phyloP scores from a whole-genome alignment of 306 rosid species.

The apple (Malus domestica) region DNA sequence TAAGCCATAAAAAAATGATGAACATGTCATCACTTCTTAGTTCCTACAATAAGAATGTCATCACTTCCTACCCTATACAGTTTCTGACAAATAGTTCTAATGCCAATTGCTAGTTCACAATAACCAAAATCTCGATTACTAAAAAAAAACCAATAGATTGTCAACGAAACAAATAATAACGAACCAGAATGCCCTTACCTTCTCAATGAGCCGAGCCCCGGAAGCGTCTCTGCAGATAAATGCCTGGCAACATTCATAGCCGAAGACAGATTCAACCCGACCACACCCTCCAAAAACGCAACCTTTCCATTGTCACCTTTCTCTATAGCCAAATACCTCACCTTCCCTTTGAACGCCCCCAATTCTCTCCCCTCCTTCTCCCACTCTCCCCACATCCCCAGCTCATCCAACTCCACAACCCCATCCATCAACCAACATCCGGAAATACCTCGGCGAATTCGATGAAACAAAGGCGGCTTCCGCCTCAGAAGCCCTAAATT shows the following conservation, averaged over 20 bases:
- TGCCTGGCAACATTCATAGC: constrained; percentile 75
- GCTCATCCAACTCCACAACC: constrained; percentile 69
- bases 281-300: constrained; percentile 65
- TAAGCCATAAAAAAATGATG: neutral
- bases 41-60: neutral
- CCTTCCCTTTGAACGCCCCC: constrained; percentile 47
- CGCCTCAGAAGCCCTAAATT: constrained; percentile 44
- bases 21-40: neutral
- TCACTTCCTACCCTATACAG: neutral
- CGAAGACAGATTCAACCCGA: constrained; percentile 61
- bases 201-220: constrained; percentile 13
- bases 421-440: constrained; percentile 63
- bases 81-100: neutral
- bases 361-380: neutral
- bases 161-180: no score
- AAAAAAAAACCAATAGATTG: neutral
- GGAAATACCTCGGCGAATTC: constrained; percentile 49
- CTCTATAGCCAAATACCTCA: constrained; percentile 40
- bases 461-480: constrained; percentile 42
- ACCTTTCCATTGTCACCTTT: constrained; percentile 79
- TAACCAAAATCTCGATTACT: neutral
- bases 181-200: no score
- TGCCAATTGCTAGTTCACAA: neutral
- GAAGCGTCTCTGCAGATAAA: constrained; percentile 48
- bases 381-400: constrained; percentile 31